These are phyloP conservation scores for Mantamonas sphyraenae DNA, from an alignment of 78 protist genomes.

Conservation along the genomic window DNA sequence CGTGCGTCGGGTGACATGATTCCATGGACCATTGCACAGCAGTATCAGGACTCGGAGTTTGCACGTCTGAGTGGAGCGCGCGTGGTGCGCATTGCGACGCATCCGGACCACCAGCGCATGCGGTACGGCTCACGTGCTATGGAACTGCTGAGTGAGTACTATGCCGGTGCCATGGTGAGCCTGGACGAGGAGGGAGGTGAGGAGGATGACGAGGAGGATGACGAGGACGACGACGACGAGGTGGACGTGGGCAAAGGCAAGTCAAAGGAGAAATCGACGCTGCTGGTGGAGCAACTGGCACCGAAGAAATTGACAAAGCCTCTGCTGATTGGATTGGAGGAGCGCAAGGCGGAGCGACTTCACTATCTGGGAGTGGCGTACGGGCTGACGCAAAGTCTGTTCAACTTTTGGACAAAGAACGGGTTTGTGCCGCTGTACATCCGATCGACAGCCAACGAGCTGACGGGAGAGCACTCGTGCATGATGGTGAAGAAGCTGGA, in stretches of 20 bases:
- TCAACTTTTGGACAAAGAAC: constrained; percentile 72
- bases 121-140: constrained; percentile 93
- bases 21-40: constrained; percentile 96
- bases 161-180: constrained; percentile 53
- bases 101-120: constrained; percentile 83
- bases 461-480: constrained; percentile 96
- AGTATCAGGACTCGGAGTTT: constrained; percentile 80
- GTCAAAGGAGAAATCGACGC: background rate
- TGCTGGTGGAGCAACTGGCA: constrained; percentile 18
- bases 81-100: constrained; percentile 95
- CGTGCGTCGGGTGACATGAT: constrained; percentile 93
- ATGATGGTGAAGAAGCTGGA: constrained; percentile 69
- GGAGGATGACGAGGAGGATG: background rate
- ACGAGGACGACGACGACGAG: too few relatives aligned
- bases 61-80: constrained; percentile 92
- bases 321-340: constrained; percentile 51
- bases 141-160: constrained; percentile 65
- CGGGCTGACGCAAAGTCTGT: constrained; percentile 77
- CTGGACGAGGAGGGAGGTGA: background rate
- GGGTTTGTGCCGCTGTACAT: constrained; percentile 70
- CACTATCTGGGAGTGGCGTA: constrained; percentile 91
- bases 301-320: constrained; percentile 74
- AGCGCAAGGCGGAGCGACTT: constrained; percentile 64
- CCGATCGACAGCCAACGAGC: constrained; percentile 81
- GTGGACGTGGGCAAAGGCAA: too few relatives aligned